These are phyloP conservation scores for Cinnamomum micranthum DNA, from an alignment of 164 flowering plant species.

Conservation along the genomic window DNA sequence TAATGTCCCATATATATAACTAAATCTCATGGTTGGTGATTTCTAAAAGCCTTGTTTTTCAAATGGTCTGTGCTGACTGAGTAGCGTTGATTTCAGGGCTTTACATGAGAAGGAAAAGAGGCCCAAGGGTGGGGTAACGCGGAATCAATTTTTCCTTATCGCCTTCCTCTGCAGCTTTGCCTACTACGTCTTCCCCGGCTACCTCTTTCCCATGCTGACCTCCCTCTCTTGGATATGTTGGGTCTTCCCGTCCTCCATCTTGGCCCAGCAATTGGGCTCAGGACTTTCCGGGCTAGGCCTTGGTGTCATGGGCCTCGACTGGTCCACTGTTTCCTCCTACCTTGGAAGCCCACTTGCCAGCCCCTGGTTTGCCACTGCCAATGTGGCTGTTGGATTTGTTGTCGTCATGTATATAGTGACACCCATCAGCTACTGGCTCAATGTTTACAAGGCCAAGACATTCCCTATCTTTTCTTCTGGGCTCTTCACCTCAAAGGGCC, in stretches of 20 bases:
- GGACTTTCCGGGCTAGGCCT: constrained; percentile 74
- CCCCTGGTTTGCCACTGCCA: constrained; percentile 92
- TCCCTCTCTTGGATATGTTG: constrained; percentile 85
- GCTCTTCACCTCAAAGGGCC: constrained; percentile 52
- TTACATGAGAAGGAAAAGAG: constrained; percentile 69
- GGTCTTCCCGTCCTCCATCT: constrained; percentile 49
- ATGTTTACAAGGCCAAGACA: constrained; percentile 62
- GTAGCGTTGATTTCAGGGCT: constrained; percentile 43
- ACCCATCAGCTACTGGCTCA: constrained; percentile 61
- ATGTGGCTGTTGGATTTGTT: constrained; percentile 61
- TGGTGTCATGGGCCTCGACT: constrained; percentile 63
- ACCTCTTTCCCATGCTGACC: constrained; percentile 67
- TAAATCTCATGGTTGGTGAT: too few species aligned
- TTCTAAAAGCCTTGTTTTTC: too few species aligned
- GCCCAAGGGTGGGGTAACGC: constrained; percentile 49
- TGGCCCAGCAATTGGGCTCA: constrained; percentile 79
- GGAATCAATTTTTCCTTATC: constrained; percentile 70
- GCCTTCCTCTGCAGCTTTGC: constrained; percentile 73
- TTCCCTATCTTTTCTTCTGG: constrained; percentile 65
- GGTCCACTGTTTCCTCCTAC: constrained; percentile 72
- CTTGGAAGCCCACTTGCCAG: constrained; percentile 83
- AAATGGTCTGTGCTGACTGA: neutral
- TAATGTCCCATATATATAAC: too few species aligned
- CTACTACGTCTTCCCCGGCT: constrained; percentile 79
- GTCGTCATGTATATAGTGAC: constrained; percentile 62